Conservation (phyloP, 495 filamentous ascomycete species). For the Choiromyces venosus region DNA sequence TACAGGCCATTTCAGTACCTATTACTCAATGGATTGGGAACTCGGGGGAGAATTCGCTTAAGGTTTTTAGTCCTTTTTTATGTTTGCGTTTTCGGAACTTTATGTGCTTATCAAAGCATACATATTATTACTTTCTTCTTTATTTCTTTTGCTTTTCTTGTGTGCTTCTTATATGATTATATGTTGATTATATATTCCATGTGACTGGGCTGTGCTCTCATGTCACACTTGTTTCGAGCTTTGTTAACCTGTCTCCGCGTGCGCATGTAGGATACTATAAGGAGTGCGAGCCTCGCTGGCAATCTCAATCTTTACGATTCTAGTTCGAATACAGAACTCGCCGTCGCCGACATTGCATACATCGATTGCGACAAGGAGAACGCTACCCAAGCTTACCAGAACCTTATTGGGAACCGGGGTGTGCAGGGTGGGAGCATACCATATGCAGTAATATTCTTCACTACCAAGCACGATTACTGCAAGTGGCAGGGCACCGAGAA, state of each 20-base stretch:
- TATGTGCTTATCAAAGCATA: neutral
- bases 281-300: slow-evolving; percentile 4
- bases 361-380: slow-evolving; percentile 26
- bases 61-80: neutral
- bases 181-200: neutral
- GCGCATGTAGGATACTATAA: neutral
- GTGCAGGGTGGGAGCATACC: slow-evolving; percentile 10
- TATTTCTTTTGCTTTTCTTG: neutral
- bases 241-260: neutral
- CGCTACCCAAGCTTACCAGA: slow-evolving; percentile 7
- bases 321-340: slow-evolving; percentile 16
- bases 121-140: neutral
- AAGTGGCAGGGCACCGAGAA: slow-evolving; percentile 13
- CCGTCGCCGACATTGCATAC: slow-evolving; percentile 20
- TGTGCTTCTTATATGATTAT: neutral
- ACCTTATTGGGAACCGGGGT: neutral
- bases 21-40: neutral
- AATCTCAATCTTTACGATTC: slow-evolving; percentile 25
- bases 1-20: neutral
- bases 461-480: slow-evolving; percentile 31
- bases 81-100: neutral
- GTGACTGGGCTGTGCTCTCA: neutral
- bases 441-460: slow-evolving; percentile 29
- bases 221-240: neutral
- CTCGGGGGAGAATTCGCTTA: neutral